Evolutionary conservation across 495 filamentous ascomycete species (phyloP).

Genomic region (Glonium stellatum): DNA sequence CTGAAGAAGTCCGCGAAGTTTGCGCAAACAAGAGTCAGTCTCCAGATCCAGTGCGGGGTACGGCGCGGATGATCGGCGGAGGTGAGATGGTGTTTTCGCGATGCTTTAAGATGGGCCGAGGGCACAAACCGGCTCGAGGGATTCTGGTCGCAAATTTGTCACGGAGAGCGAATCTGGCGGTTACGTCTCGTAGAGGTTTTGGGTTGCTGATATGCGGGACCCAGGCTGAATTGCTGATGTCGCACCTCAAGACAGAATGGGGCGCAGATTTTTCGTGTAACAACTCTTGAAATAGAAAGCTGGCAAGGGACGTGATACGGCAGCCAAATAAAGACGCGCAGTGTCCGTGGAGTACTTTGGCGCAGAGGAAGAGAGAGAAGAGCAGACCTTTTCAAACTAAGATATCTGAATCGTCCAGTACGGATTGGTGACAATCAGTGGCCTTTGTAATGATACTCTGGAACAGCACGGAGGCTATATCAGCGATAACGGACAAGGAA

Average conservation of each 20-base stretch:
- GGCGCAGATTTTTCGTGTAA: constrained; percentile 31
- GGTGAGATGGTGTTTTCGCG: constrained; percentile 8
- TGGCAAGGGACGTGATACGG: constrained; percentile 22
- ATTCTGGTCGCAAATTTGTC: constrained; percentile 23
- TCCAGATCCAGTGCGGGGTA: constrained; percentile 27
- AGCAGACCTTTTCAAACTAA: constrained; percentile 12
- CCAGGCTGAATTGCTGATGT: constrained; percentile 30
- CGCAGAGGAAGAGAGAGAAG: constrained; percentile 20
- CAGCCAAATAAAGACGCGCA: constrained; percentile 27
- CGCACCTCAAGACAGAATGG: constrained; percentile 28
- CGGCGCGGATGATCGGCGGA: constrained; percentile 27
- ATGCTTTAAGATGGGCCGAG: constrained; percentile 20
- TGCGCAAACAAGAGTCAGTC: constrained; percentile 18
- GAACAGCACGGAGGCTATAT: constrained; percentile 31
- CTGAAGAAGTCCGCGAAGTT: neutral
- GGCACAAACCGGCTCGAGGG: constrained; percentile 16
- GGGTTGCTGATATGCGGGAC: constrained; percentile 28
- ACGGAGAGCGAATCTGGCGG: constrained; percentile 18
- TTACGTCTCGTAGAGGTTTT: constrained; percentile 25
- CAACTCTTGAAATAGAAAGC: constrained; percentile 28
- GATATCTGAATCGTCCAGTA: constrained; percentile 18
- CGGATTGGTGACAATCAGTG: constrained; percentile 16
- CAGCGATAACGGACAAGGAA: constrained; percentile 26
- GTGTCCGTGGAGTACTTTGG: constrained; percentile 14
- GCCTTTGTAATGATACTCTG: constrained; percentile 23